Base-by-base conservation (phyloP, 192 early-diverging fungal genomes). In the Geranomyces variabilis region DNA sequence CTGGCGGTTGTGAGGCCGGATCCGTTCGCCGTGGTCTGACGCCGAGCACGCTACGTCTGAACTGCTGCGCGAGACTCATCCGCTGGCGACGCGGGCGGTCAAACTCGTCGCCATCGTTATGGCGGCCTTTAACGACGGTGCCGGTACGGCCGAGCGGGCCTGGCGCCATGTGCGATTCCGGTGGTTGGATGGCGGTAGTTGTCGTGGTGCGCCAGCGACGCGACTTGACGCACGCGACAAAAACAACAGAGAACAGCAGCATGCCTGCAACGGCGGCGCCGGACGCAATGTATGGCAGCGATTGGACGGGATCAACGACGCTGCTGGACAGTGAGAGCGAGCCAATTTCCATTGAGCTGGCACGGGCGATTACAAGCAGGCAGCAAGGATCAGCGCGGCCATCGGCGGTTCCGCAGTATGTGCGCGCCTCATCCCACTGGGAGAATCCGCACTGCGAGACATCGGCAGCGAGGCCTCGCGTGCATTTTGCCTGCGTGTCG, bases 241-340 rank as follows among this genome's bases (percentile, higher is more conserved):
- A 76, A 1, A 58, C 6, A 6, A 69, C 19, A 21, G 49, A 58
- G 26, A 36, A 34, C 22, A 76, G 0, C 29, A 45, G 26, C 79
- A 80, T 80, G 1, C 28, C 67, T 17, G 36, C 75, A 44, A 73
- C 63, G 7, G 75, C 72, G 17, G 59, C 22, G 19, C 75, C 79
- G 19, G 75, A 70, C 44, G 62, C 71, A 58, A 80, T 71, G 70
- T 73, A 77, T 4, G 75, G 79, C 6, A 31, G 19, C 63, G 71
- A n/a, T 26, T 51, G 41, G 67, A 77, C 29, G 63, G 75, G 71
- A 31, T 45, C 62, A 1, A 64, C 26, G 61, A 60, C 47, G 34
- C 29, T 44, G 5, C 28, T 21, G 9, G 41, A 19, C 28, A 64
- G 31, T 0, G 49, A 28, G 28, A 44, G 30, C 31, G 24, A 15